Conservation (phyloP, 2,329 filamentous ascomycete genomes). For the Talaromyces rugulosus region DNA sequence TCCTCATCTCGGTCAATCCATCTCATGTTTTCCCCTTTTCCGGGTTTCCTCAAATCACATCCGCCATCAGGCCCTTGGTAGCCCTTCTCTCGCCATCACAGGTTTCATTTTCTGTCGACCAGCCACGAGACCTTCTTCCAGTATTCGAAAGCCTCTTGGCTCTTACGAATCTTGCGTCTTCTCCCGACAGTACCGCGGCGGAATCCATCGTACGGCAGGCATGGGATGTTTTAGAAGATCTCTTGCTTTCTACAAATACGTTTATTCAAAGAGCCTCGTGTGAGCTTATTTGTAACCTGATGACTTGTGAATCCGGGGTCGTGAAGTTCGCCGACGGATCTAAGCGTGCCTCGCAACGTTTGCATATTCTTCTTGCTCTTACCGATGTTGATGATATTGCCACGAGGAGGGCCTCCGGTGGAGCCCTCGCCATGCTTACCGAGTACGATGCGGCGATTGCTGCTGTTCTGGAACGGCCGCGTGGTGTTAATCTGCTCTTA, state of each 20-base stretch:
- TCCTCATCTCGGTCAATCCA: conserved; percentile 83
- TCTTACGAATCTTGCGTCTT: conserved; percentile 85
- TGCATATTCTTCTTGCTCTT: conserved; percentile 82
- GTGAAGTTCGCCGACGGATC: conserved; percentile 50
- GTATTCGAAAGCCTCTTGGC: conserved; percentile 88
- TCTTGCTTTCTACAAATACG: conserved; percentile 70
- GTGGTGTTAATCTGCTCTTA: conserved; percentile 75
- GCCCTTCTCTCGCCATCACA: conserved; percentile 67
- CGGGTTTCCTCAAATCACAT: conserved; percentile 65
- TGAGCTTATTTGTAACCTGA: conserved; percentile 86
- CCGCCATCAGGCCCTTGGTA: conserved; percentile 77
- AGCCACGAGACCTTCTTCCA: conserved; percentile 73
- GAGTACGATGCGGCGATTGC: conserved; percentile 70
- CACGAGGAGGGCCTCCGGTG: conserved; percentile 79
- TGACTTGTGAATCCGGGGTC: conserved; percentile 42
- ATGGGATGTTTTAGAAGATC: conserved; percentile 76
- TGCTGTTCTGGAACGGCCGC: conserved; percentile 64
- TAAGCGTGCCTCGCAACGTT: conserved; percentile 63
- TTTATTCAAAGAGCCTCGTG: conserved; percentile 77
- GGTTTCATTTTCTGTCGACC: conserved; percentile 45
- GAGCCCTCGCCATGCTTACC: conserved; percentile 80
- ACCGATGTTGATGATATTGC: conserved; percentile 78
- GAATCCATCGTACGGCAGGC: conserved; percentile 70
- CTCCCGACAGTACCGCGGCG: conserved; percentile 43
- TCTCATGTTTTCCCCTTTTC: conserved; percentile 76